These are phyloP conservation scores for Diplotaxis tenuifolia DNA, from an alignment of 345 rosid genomes.

Conservation along the genomic window DNA sequence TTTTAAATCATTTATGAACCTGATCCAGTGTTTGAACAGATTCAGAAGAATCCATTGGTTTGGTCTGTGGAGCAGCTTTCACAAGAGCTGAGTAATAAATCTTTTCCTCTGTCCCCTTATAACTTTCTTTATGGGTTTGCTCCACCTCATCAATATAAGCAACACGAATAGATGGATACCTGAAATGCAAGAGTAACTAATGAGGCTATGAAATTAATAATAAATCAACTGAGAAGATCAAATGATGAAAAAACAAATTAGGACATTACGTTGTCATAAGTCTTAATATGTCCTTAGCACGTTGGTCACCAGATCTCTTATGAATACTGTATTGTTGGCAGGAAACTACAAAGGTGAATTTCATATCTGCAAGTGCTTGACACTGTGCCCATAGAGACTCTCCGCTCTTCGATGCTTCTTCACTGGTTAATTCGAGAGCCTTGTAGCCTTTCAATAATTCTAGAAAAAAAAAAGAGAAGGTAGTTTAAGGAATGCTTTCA, in stretches of 20 bases:
- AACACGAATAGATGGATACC: constrained; percentile 72
- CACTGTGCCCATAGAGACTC: constrained; percentile 65
- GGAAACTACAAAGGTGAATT: constrained; percentile 78
- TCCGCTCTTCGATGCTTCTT: constrained; percentile 56
- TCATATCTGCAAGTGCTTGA: constrained; percentile 81
- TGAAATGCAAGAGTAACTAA: constrained; percentile 19
- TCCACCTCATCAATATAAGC: constrained; percentile 79
- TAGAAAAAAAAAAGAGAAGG: constrained; percentile 20
- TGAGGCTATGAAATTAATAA: constrained; percentile 9
- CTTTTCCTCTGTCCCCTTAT: constrained; percentile 55
- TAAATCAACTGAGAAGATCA: constrained; percentile 3
- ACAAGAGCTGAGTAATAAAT: constrained; percentile 70
- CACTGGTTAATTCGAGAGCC: constrained; percentile 59
- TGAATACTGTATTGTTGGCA: constrained; percentile 77
- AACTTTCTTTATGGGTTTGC: constrained; percentile 55
- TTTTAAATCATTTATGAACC: constrained; percentile 38
- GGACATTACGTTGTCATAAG: constrained; percentile 65
- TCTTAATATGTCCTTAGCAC: constrained; percentile 69
- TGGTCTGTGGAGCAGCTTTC: constrained; percentile 62
- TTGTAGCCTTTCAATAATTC: constrained; percentile 68
- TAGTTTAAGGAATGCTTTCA: constrained; percentile 21
- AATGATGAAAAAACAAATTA: constrained; percentile 14
- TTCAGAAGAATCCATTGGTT: constrained; percentile 64
- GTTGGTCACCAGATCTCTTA: constrained; percentile 63
- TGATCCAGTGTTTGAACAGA: constrained; percentile 68